Conservation (phyloP, 106 monocot genomes). For the Platanthera guangdongensis region DNA sequence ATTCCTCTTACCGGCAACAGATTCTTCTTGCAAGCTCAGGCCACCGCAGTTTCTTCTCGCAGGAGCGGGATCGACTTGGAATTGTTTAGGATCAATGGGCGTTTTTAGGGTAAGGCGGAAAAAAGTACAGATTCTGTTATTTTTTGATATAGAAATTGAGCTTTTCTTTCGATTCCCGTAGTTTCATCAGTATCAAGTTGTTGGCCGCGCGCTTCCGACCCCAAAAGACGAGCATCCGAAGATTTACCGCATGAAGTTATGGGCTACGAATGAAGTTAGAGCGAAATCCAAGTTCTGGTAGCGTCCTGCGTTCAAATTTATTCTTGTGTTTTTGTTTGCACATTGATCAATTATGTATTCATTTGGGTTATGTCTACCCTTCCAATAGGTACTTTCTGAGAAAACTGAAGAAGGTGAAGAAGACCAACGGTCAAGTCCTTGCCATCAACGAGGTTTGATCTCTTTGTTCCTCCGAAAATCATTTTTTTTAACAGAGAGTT, state of each 20-base stretch:
- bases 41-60: too few relatives aligned
- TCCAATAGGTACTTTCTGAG: slow-evolving; percentile 75
- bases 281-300: slow-evolving; percentile 91
- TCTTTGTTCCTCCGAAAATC: neutral
- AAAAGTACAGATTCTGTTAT: neutral
- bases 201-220: slow-evolving; percentile 67
- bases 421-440: slow-evolving; percentile 80
- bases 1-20: too few relatives aligned
- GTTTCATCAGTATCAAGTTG: slow-evolving; percentile 97
- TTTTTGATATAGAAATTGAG: neutral
- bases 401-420: slow-evolving; percentile 95
- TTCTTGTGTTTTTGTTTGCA: neutral
- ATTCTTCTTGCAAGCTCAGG: too few relatives aligned
- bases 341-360: neutral
- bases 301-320: neutral
- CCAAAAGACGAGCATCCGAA: slow-evolving; percentile 69
- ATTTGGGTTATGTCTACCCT: neutral
- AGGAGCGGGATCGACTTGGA: neutral
- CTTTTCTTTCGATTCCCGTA: slow-evolving; percentile 10
- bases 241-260: slow-evolving; percentile 88
- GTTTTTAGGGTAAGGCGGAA: neutral
- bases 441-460: slow-evolving; percentile 71
- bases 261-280: slow-evolving; percentile 90
- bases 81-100: neutral
- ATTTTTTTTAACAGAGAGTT: neutral